Evolutionary conservation across 2,329 filamentous ascomycete genomes (phyloP), one percentile per base, ranked within the genome.

Genomic region (Cadophora malorum): DNA sequence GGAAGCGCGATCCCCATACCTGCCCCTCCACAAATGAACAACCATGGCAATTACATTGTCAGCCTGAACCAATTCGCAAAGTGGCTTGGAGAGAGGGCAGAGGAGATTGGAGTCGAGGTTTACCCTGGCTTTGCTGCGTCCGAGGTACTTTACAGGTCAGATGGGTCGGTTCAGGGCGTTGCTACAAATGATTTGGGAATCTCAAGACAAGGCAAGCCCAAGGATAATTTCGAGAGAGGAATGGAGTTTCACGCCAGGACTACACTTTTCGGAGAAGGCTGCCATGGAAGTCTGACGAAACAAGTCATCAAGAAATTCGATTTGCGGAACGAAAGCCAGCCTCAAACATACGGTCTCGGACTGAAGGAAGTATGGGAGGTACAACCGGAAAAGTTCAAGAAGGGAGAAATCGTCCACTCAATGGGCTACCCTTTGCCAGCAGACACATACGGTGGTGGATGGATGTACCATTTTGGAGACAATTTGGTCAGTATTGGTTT

Each of bases 381-480:
- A 38, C 88, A 94, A 75, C 94, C 96, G 0, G 93, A 92, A 75
- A 98, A 97, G 81, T 98, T 97, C 81, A 85, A 91, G 69, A 91
- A 91, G 77, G 96, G 96, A 64, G 84, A 95, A 73, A 88, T 98
- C 56, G 88, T 90, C 4, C 96, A 99, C 82, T 92, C 93, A 4
- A 88, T 99, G 90, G 96, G 96, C 23, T 98, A 97, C 77, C 96
- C 96, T 23, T 82, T 99, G 55, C 88, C 93, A 19, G 88, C 85
- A 74, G 91, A 98, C 78, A 96, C 94, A 9, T 99, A 99, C 78
- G 96, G 96, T 73, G 96, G 96, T 72, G 94, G 92, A n/a, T 99
- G 94, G 90, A 94, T 99, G 92, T 99, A 99, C 78, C 96, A 99
- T 80, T 99, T 98, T 80, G 96, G 94, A 47, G 95, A 99, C 75